Conservation (phyloP, 495 filamentous ascomycete genomes). For the Lindgomyces ingoldianus region DNA sequence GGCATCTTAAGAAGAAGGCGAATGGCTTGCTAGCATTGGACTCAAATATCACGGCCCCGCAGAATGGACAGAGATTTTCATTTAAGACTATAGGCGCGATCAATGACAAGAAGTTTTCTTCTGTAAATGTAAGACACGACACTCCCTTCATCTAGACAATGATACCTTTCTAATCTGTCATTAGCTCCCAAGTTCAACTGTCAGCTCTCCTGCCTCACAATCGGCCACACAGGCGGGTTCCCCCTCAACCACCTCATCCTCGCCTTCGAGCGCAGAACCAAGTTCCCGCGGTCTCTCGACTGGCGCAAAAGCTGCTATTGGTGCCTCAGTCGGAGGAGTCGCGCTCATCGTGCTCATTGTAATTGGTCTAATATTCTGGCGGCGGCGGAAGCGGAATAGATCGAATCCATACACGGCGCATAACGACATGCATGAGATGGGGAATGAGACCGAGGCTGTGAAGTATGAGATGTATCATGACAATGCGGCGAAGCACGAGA, state of each 20-base stretch:
- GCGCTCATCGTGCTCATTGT: constrained; percentile 17
- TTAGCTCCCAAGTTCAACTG: neutral
- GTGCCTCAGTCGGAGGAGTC: neutral
- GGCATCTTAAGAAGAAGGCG: constrained; percentile 18
- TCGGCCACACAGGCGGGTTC: neutral
- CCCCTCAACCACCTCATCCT: neutral
- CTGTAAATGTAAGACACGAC: constrained; percentile 15
- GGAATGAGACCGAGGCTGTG: neutral
- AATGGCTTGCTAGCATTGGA: constrained; percentile 9
- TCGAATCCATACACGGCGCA: neutral
- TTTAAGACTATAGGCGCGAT: constrained; percentile 11
- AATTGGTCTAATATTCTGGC: constrained; percentile 15
- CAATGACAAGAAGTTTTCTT: constrained; percentile 9
- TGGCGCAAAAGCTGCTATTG: constrained; percentile 21
- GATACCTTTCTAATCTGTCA: neutral
- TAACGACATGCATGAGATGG: neutral
- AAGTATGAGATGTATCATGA: neutral
- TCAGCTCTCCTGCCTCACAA: neutral
- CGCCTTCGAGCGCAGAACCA: neutral
- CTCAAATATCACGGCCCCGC: constrained; percentile 15
- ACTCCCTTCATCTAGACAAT: neutral
- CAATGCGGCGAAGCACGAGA: constrained; percentile 7
- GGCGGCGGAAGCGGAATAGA: constrained; percentile 12
- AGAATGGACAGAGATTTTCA: constrained; percentile 15
- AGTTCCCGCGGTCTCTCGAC: constrained; percentile 17